These are phyloP conservation scores for Bretziella fagacearum DNA, from an alignment of 2,329 filamentous ascomycete species.

Conservation along the genomic window DNA sequence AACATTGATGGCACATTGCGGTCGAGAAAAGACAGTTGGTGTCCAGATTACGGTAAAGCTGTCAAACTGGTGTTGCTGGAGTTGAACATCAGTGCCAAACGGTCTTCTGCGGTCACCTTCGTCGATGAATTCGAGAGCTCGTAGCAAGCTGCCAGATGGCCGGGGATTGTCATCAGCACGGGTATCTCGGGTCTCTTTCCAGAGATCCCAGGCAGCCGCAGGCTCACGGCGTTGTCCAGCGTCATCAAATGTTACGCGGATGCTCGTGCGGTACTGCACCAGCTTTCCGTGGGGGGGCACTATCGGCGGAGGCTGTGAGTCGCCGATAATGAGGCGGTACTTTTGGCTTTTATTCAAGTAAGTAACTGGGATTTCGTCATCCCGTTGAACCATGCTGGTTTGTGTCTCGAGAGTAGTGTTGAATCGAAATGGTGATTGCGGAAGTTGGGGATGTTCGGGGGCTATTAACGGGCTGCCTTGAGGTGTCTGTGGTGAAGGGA, in stretches of 20 bases:
- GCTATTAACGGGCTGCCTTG: background rate
- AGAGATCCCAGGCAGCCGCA: slow-evolving; percentile 66
- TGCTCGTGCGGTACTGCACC: slow-evolving; percentile 71
- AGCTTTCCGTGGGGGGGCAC: slow-evolving; percentile 37
- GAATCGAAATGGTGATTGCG: slow-evolving; percentile 48
- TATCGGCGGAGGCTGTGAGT: slow-evolving; percentile 40
- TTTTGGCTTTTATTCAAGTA: slow-evolving; percentile 97
- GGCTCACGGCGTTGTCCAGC: slow-evolving; percentile 80
- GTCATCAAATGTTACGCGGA: slow-evolving; percentile 94
- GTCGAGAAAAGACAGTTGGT: slow-evolving; percentile 35
- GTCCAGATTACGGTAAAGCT: slow-evolving; percentile 88
- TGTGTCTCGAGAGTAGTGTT: slow-evolving; percentile 81
- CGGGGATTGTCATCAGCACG: slow-evolving; percentile 48
- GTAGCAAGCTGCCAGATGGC: slow-evolving; percentile 76
- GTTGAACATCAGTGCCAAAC: slow-evolving; percentile 40
- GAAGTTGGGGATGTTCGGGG: background rate
- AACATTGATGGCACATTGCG: slow-evolving; percentile 74
- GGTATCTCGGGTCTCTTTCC: slow-evolving; percentile 92
- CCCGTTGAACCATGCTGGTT: slow-evolving; percentile 85
- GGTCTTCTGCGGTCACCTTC: slow-evolving; percentile 45
- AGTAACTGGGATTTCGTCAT: slow-evolving; percentile 86
- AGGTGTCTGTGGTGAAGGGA: background rate
- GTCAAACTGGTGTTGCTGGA: slow-evolving; percentile 72
- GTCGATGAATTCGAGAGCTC: slow-evolving; percentile 88
- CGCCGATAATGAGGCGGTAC: slow-evolving; percentile 70